Conservation (phyloP, 306 rosid genomes). For the Lathyrus oleraceus region DNA sequence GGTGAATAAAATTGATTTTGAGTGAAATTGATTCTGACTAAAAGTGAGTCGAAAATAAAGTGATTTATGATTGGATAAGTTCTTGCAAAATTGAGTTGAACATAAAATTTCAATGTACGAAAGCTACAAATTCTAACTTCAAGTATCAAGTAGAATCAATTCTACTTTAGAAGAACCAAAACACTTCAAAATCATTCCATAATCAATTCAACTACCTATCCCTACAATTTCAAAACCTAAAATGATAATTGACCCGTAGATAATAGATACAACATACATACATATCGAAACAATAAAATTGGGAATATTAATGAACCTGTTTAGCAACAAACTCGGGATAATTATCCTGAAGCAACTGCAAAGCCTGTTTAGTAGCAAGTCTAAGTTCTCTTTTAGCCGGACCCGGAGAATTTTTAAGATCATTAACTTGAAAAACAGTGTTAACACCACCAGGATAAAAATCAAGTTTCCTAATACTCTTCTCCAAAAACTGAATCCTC, state of each 20-base stretch:
- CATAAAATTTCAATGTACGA: no score
- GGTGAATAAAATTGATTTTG: no score
- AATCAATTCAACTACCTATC: not conserved
- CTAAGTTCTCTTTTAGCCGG: conserved; percentile 78
- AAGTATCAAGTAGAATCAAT: no score
- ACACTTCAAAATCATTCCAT: no score
- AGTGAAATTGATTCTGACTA: no score
- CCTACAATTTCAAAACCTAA: not conserved
- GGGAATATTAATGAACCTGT: conserved; percentile 52
- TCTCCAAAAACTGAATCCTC: conserved; percentile 85
- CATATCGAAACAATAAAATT: not conserved
- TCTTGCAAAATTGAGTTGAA: no score
- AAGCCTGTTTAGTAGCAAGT: conserved; percentile 78
- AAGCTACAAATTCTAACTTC: no score
- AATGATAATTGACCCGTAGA: not conserved
- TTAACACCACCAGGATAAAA: conserved; percentile 63
- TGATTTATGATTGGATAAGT: no score
- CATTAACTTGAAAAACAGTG: conserved; percentile 82
- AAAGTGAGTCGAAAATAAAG: no score
- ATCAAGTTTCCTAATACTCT: conserved; percentile 80
- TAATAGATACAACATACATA: not conserved
- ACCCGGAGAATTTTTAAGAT: conserved; percentile 81
- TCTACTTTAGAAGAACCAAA: no score
- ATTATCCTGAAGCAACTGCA: conserved; percentile 89
- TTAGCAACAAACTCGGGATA: conserved; percentile 92